These are phyloP conservation scores for Boletus patriciae DNA, from an alignment of 768 basidiomycete genomes.

Conservation along the genomic window DNA sequence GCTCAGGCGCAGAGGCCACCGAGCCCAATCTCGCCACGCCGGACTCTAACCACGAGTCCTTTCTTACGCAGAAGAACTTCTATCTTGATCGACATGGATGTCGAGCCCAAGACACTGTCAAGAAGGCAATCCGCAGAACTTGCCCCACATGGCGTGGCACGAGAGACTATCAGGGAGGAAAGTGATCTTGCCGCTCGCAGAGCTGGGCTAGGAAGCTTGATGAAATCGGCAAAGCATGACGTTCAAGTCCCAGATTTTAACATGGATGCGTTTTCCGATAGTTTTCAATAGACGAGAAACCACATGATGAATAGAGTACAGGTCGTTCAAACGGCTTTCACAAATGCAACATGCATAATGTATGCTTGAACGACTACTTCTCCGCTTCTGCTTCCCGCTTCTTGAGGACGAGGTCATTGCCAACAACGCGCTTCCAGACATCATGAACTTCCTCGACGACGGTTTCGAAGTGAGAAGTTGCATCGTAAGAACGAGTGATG, in stretches of 20 bases:
- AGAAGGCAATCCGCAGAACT: slow-evolving; percentile 51
- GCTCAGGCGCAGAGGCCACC: slow-evolving; percentile 28
- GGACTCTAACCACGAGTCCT: slow-evolving; percentile 50
- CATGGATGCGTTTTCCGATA: slow-evolving; percentile 69
- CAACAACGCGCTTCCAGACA: slow-evolving; percentile 88
- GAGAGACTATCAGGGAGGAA: slow-evolving; percentile 44
- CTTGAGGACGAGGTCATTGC: slow-evolving; percentile 79
- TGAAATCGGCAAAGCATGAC: slow-evolving; percentile 91
- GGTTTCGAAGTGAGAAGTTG: slow-evolving; percentile 98
- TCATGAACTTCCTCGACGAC: slow-evolving; percentile 97
- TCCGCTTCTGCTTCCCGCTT: slow-evolving; percentile 76
- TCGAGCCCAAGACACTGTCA: slow-evolving; percentile 60
- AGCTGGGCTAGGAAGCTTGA: slow-evolving; percentile 75
- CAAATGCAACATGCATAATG: slow-evolving; percentile 6
- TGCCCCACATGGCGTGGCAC: slow-evolving; percentile 17
- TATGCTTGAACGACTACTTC: slow-evolving; percentile 32
- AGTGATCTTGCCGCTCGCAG: slow-evolving; percentile 64
- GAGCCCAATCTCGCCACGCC: slow-evolving; percentile 46
- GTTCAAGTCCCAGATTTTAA: slow-evolving; percentile 85
- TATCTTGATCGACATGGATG: slow-evolving; percentile 89
- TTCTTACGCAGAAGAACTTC: slow-evolving; percentile 63
- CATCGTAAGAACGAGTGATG: slow-evolving; percentile 97
- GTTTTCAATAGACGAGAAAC: slow-evolving; percentile 8
- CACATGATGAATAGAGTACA: slow-evolving; percentile 2
- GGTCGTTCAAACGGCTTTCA: slow-evolving; percentile 7